phyloP scores from a whole-genome alignment of 2,329 filamentous ascomycete species.

The Tolypocladium tundrense region DNA sequence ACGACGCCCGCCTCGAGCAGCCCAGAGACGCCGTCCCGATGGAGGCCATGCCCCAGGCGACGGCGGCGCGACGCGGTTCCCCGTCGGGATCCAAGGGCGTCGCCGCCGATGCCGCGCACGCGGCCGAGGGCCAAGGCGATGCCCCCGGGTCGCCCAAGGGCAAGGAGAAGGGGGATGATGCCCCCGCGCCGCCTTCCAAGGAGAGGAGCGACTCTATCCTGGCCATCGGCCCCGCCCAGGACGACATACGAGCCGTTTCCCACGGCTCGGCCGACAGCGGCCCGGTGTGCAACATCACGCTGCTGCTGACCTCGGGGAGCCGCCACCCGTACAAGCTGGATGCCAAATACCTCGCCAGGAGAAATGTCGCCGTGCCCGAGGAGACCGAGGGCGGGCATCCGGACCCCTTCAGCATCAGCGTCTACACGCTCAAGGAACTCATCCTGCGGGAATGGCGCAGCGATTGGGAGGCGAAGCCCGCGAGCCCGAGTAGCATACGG shows the following conservation, averaged over 20 bases:
- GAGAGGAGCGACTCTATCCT: conserved; percentile 24
- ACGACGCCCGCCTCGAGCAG: conserved; percentile 21
- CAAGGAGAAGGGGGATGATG: conserved; percentile 20
- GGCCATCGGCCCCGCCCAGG: conserved; percentile 33
- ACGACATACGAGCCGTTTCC: conserved; percentile 28
- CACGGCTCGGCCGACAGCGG: conserved; percentile 18
- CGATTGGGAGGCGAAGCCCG: conserved; percentile 82
- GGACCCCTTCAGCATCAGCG: conserved; percentile 82
- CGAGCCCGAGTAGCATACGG: conserved; percentile 79
- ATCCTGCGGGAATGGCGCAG: conserved; percentile 88
- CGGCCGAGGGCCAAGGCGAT: conserved; percentile 11
- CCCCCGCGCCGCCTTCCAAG: conserved; percentile 17
- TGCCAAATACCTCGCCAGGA: conserved; percentile 72
- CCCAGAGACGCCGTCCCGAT: conserved; percentile 27
- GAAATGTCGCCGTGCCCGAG: conserved; percentile 67
- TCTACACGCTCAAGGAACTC: conserved; percentile 88
- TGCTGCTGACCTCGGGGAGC: conserved; percentile 71
- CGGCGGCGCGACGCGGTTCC: background rate
- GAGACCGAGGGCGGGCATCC: conserved; percentile 45
- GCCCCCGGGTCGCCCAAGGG: conserved; percentile 15
- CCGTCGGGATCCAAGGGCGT: conserved; percentile 7
- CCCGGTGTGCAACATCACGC: conserved; percentile 60
- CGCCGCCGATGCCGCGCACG: conserved; percentile 9
- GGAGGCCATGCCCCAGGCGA: conserved; percentile 19
- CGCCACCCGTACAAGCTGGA: conserved; percentile 87